Base-by-base conservation (phyloP, 1,139 yeast genomes). In the Candida sojae region DNA sequence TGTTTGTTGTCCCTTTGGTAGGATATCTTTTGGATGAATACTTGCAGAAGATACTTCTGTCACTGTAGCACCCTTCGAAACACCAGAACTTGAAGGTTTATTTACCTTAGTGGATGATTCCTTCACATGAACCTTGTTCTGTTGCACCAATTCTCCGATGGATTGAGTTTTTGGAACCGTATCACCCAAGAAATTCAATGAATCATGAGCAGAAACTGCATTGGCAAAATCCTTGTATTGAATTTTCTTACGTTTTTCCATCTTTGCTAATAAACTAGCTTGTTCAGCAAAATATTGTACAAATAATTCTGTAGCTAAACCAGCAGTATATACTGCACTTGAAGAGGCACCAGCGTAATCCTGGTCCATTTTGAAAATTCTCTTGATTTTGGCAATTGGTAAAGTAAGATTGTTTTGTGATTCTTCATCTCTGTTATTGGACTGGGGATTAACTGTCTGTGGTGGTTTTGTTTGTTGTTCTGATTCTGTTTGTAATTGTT, bases 301-400 rank as follows among this genome's bases (percentile, higher is more conserved):
- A 64, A 92, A 92, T 44, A 89, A 69, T 60, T 92, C 97, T 0
- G 97, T 86, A 5, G 97, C 96, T 42, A 88, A 80, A 0, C 96
- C 95, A 2, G 93, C 78, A 11, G 96, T 85, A 58, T 86, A 88
- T 11, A 88, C 89, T 0, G 96, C 96, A 35, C 86, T 75, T 49
- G 84, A 88, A 1, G 96, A 83, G 2, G 93, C 85, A 2, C 89
- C 80, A 5, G 79, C 69, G 57, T 88, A 88, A 39, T 89, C 96
- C 5, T 92, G 90, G 62, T 93, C 98, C 65, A 86, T 80, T 60
- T 88, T 90, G 61, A 93, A 84, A 47, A 92, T 87, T 59, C 86
- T 79, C 63, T 89, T 91, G 55, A 92, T 86, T 57, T 92, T 86
- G 2, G 96, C 80, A 29, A 91, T 70, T 6, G 97, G 98, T 35